A percentile compares a stretch with the other conserved stretches of the same genome.
These are phyloP conservation scores for Taphrina populina DNA, from an alignment of 1,139 yeast species.

Conservation along the genomic window DNA sequence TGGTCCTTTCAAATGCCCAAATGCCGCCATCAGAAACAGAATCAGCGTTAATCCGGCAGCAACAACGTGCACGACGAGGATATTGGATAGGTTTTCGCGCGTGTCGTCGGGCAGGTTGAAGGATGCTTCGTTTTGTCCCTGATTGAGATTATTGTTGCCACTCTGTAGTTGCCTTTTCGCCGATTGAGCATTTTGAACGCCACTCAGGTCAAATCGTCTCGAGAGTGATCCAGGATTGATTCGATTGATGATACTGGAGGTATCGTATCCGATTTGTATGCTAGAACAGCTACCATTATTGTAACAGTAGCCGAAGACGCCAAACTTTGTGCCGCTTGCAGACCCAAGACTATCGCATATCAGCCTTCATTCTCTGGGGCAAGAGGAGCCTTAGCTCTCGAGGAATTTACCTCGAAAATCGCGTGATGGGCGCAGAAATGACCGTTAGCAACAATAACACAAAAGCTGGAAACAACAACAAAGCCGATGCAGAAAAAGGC, in stretches of 20 bases:
- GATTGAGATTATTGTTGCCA: no score
- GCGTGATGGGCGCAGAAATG: slow-evolving; percentile 63
- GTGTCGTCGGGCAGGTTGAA: slow-evolving; percentile 55
- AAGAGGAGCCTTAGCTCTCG: no score
- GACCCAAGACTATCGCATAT: slow-evolving; percentile 46
- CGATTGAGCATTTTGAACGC: no score
- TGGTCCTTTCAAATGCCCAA: slow-evolving; percentile 49
- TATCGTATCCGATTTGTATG: slow-evolving; percentile 54
- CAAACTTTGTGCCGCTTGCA: slow-evolving; percentile 52
- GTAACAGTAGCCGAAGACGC: slow-evolving; percentile 81
- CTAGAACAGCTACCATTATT: slow-evolving; percentile 51
- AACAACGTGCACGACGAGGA: slow-evolving; percentile 76
- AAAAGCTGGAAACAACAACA: slow-evolving; percentile 53
- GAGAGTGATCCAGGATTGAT: no score
- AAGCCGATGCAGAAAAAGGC: slow-evolving; percentile 37
- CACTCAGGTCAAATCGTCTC: no score
- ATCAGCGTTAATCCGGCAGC: slow-evolving; percentile 75
- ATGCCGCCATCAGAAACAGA: slow-evolving; percentile 47
- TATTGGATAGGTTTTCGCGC: slow-evolving; percentile 64
- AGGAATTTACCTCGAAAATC: slow-evolving; percentile 44
- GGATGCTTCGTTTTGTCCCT: no score
- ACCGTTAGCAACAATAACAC: slow-evolving; percentile 57
- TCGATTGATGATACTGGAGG: slow-evolving; percentile 38
- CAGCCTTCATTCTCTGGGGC: no score
- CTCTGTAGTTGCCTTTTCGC: no score